These are phyloP conservation scores for Trypanosoma boissoni DNA, from an alignment of 208 protist genomes.

Conservation along the genomic window DNA sequence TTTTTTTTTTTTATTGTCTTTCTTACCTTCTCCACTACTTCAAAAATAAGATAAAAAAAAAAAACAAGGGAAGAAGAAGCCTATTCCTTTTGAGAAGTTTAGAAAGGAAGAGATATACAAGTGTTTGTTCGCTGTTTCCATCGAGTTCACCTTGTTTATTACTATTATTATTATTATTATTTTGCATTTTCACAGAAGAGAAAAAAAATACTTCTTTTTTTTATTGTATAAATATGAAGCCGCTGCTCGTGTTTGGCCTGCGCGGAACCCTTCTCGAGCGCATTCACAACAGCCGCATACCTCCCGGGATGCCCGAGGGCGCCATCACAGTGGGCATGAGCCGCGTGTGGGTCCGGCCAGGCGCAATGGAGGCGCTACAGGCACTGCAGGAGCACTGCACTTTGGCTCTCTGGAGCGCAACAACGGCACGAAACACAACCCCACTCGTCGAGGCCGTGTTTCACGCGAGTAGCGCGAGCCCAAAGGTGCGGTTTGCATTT, in stretches of 20 bases:
- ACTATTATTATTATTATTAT: constrained; percentile 8
- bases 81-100: too few relatives aligned
- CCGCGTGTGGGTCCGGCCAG: constrained; percentile 81
- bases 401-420: constrained; percentile 88
- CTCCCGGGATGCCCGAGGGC: constrained; percentile 48
- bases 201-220: constrained; percentile 11
- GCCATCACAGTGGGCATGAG: constrained; percentile 72
- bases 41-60: too few relatives aligned
- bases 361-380: constrained; percentile 53
- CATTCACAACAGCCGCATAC: constrained; percentile 60
- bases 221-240: constrained; percentile 49
- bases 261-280: constrained; percentile 85
- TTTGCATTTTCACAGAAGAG: not conserved
- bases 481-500: constrained; percentile 60
- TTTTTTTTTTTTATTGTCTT: constrained; percentile 11
- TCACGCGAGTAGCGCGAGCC: constrained; percentile 7
- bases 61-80: too few relatives aligned
- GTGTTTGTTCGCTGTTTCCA: too few relatives aligned
- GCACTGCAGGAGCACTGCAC: constrained; percentile 69
- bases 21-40: constrained; percentile 10
- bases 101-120: too few relatives aligned
- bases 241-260: constrained; percentile 79
- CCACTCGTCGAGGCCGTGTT: constrained; percentile 82
- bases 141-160: too few relatives aligned
- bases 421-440: constrained; percentile 76